These are phyloP conservation scores for Metschnikowia colocasiae DNA, from an alignment of 805 yeast genomes.

Conservation along the genomic window DNA sequence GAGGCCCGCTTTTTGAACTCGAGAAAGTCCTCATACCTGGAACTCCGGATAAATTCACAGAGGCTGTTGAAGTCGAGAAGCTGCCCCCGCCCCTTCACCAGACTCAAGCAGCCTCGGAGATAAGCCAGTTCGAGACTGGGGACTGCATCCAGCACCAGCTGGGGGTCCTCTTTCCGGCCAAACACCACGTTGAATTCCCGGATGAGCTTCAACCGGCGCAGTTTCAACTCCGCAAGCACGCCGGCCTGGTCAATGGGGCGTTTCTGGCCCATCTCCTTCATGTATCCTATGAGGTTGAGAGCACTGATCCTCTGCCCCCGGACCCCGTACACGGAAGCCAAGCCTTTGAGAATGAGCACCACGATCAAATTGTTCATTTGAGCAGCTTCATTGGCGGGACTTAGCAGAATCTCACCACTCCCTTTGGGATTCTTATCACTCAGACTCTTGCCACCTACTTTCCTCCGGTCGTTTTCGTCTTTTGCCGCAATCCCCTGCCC, in stretches of 20 bases:
- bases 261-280: not conserved
- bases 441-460: not conserved
- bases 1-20: not conserved
- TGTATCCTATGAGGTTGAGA: not conserved
- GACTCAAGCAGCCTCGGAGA: not conserved
- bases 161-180: not conserved
- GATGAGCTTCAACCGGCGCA: conserved; percentile 3
- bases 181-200: conserved; percentile 9
- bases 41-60: not conserved
- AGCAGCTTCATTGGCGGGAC: not conserved
- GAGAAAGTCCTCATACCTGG: not conserved
- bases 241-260: not conserved
- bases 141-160: not conserved
- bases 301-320: conserved; percentile 3
- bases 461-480: not conserved
- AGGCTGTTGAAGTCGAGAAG: not conserved
- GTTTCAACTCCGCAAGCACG: not conserved
- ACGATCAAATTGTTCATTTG: not conserved
- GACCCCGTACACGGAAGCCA: not conserved
- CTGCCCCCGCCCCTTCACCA: not conserved
- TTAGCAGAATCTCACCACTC: no score
- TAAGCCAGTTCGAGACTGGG: not conserved
- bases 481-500: not conserved
- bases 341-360: not conserved
- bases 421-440: no score